phyloP scores from a whole-genome alignment of 352 stramenopile genomes.

The Phytophthora pisi region DNA sequence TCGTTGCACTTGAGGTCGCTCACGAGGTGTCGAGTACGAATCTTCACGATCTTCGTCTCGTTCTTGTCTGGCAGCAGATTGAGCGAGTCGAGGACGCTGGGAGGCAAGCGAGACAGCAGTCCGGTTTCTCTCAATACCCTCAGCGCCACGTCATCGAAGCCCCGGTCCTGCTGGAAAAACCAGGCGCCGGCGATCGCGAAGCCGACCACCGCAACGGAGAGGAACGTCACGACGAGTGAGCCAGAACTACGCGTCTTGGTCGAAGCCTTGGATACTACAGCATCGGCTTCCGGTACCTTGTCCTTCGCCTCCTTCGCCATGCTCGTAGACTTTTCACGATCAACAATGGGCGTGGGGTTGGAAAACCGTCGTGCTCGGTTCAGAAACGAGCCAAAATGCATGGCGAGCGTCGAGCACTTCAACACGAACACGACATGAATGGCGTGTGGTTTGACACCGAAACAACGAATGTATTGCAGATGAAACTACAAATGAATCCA shows the following conservation, averaged over 20 bases:
- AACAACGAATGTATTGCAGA: conserved; percentile 1
- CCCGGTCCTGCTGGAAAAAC: conserved; percentile 16
- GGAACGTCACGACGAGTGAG: conserved; percentile 19
- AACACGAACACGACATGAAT: neutral
- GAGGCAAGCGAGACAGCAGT: conserved; percentile 10
- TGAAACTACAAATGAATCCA: too few species aligned
- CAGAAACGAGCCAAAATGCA: conserved; percentile 17
- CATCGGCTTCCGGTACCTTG: neutral
- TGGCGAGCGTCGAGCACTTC: neutral
- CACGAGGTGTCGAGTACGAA: conserved; percentile 52
- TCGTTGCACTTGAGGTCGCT: conserved; percentile 43
- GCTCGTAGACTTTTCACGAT: conserved; percentile 5
- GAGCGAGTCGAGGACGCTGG: conserved; percentile 11
- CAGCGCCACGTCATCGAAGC: conserved; percentile 25
- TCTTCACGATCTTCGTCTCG: conserved; percentile 53
- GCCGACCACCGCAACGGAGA: conserved; percentile 23
- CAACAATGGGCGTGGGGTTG: conserved; percentile 4
- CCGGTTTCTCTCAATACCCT: conserved; percentile 18
- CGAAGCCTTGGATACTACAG: neutral
- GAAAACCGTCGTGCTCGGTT: neutral
- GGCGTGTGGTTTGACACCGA: neutral
- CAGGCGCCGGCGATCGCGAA: conserved; percentile 22
- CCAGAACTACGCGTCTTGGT: neutral
- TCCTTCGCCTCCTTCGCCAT: conserved; percentile 13
- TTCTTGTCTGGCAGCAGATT: conserved; percentile 56